Evolutionary conservation across 1,284 basidiomycete species (phyloP).

Genomic region (Puccinia triticina): DNA sequence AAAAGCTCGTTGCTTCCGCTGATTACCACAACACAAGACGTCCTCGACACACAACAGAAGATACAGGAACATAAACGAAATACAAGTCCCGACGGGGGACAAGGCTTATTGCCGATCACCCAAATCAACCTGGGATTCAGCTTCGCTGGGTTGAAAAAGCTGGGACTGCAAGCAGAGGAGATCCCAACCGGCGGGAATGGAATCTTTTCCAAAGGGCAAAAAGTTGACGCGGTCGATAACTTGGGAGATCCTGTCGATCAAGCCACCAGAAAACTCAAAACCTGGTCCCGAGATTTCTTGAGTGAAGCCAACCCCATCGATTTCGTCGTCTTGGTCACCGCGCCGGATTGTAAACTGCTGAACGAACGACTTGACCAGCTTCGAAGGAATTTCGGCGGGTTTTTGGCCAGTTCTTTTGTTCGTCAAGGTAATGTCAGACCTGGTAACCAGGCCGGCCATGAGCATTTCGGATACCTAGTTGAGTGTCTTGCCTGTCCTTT

Average conservation of each 20-base stretch:
- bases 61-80: constrained; percentile 44
- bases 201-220: constrained; percentile 30
- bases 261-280: constrained; percentile 30
- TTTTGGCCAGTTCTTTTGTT: not conserved
- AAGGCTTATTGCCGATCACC: constrained; percentile 33
- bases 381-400: not conserved
- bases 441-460: constrained; percentile 36
- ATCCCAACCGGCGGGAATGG: constrained; percentile 23
- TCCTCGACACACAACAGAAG: constrained; percentile 40
- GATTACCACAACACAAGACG: constrained; percentile 46
- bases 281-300: constrained; percentile 44
- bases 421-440: constrained; percentile 41
- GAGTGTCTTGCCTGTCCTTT: constrained; percentile 1
- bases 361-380: constrained; percentile 11
- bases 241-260: constrained; percentile 48
- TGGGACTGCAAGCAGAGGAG: constrained; percentile 31
- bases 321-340: constrained; percentile 38
- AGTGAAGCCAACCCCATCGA: constrained; percentile 29
- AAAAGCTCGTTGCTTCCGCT: constrained; percentile 38
- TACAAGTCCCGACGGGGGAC: constrained; percentile 1
- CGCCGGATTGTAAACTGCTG: constrained; percentile 14
- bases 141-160: constrained; percentile 28
- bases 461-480: constrained; percentile 45
- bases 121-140: constrained; percentile 45
- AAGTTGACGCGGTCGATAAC: constrained; percentile 41